Evolutionary conservation across 1,139 yeast species (phyloP), one percentile per base, ranked within the genome.

Genomic region (Geotrichum candidum): DNA sequence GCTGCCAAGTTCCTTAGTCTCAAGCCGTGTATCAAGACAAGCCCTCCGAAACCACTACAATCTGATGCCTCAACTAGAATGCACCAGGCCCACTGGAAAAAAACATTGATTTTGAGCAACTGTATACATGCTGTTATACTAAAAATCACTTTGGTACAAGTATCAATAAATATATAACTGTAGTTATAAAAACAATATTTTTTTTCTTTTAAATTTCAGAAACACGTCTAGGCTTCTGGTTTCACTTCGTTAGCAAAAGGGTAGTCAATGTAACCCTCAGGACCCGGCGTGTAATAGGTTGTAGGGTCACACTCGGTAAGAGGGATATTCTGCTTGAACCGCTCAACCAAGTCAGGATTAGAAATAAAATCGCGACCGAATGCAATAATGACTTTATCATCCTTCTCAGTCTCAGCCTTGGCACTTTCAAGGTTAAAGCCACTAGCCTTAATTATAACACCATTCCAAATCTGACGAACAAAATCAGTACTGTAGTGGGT

Each of bases 341-440:
- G 73, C 25, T 72, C 68, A 15, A 77, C 75, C 41, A 82, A 69
- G 66, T 82, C 85, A 0, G 85, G 85, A 67, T 81, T 82, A 27
- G 84, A 70, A 51, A 80, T 80, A 66, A 74, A 81, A 61, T 72
- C 72, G 61, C 84, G 74, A 33, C 84, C 83, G 63, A 79, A 74
- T 1, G 79, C 84, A 60, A 80, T 72, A 56, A 80, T 62, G 1
- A 82, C 76, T 59, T 77, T 71, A 56, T 76, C 75, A 61, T 78
- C 72, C 33, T 65, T 64, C 18, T 73, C 69, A 33, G 76, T 73
- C 31, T 63, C 62, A 23, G 66, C 64, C 33, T 64, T 59, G 18
- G 72, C 68, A 13, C 68, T 65, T 50, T 72, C 73, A 10, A 66
- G 62, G n/a, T 74, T 70, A 64, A 74, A 73, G 53, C 74, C 74